Evolutionary conservation across 2,329 filamentous ascomycete genomes (phyloP), one percentile per base, ranked within the genome.

Genomic region (Colletotrichum tofieldiae): DNA sequence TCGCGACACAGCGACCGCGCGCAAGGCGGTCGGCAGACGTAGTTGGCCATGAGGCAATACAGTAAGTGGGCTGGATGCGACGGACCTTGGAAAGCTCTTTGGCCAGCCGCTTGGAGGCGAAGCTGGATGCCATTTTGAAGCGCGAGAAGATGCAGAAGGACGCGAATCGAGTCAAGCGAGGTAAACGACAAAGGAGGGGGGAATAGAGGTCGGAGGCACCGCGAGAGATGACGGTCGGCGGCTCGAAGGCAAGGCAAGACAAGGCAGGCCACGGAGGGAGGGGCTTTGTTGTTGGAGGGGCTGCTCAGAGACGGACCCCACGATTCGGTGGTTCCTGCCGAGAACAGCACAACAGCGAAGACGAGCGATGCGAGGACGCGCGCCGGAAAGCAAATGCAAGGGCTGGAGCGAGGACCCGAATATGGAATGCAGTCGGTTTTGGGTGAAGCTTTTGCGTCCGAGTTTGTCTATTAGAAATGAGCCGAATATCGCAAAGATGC

Each of bases 31-130:
- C 51, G 26, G 45, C 16, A 47, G 47, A 51, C 69, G 66, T 61
- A 16, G 39, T 49, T 12, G 63, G 41, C 23, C 5, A 43, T 26
- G 56, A 58, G 16, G 37, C 47, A n/a, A 18, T 29, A 23, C 29
- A 58, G 51, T 43, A 32, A n/a, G 49, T 20, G 52, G 45, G 43
- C 47, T 67, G 56, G 26, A 56, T 47, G 62, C 16, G 11, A 45
- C 78, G 51, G 79, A 90, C 89, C 85, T 91, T 91, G 51, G 79
- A 78, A 41, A 91, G 82, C 82, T 92, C 90, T 79, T 92, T 92
- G 55, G 84, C 83, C 73, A 92, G 79, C 49, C 90, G 84, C 79
- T 91, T 91, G 23, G 85, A 82, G 65, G 88, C 87, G 74, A 89
- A 85, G 71, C 80, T 82, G 71, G 85, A 83, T 73, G 81, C 77